Evolutionary conservation across 768 basidiomycete genomes (phyloP).

Genomic region (Nidularia pulvinata): DNA sequence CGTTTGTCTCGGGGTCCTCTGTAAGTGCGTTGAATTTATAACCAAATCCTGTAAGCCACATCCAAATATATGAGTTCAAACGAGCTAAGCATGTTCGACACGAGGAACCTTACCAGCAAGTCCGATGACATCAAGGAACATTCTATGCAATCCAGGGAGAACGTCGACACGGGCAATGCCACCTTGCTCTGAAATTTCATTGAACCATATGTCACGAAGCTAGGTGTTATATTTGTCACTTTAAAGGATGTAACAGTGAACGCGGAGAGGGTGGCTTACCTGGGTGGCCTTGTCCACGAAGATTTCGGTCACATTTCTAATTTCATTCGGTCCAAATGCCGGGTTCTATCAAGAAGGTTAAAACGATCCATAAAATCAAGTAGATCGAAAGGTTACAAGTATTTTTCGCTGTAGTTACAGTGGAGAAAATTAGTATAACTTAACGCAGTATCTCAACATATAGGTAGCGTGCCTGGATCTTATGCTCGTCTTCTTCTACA

Average conservation of each 20-base stretch:
- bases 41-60: no score
- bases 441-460: no score
- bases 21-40: slow-evolving; percentile 32
- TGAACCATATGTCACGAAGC: slow-evolving; percentile 50
- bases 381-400: slow-evolving; percentile 31
- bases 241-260: neutral
- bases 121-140: slow-evolving; percentile 79
- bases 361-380: neutral
- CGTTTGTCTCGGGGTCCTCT: slow-evolving; percentile 33
- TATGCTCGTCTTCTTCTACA: slow-evolving; percentile 46
- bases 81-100: no score
- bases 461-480: slow-evolving; percentile 33
- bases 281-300: slow-evolving; percentile 56
- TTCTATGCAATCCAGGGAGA: slow-evolving; percentile 61
- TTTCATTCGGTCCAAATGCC: slow-evolving; percentile 61
- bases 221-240: no score
- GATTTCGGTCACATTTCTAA: slow-evolving; percentile 54
- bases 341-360: slow-evolving; percentile 46
- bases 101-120: no score
- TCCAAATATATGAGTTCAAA: no score
- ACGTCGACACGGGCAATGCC: slow-evolving; percentile 47
- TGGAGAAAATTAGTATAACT: neutral
- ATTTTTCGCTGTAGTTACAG: slow-evolving; percentile 32
- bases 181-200: slow-evolving; percentile 26
- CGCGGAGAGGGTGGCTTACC: slow-evolving; percentile 21